Evolutionary conservation across 345 rosid genomes (phyloP).

Genomic region (Arabis hirsuta): DNA sequence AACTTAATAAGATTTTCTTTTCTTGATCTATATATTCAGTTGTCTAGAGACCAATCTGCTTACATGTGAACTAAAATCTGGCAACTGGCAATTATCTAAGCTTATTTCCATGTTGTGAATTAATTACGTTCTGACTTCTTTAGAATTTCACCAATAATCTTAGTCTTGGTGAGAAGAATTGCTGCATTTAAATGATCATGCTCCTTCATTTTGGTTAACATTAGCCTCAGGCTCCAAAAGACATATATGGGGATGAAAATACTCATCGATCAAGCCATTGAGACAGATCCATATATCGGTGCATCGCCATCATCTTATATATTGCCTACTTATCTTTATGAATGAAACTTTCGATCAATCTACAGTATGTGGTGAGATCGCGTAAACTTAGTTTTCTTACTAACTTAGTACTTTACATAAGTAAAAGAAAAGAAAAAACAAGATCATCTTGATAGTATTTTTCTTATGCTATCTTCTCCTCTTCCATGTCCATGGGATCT

Average conservation of each 20-base stretch:
- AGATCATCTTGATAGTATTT: conserved; percentile 3
- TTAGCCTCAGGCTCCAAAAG: conserved; percentile 12
- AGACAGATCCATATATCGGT: not conserved
- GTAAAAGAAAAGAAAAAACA: not conserved
- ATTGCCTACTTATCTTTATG: not conserved
- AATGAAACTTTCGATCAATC: not conserved
- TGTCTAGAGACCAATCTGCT: conserved; percentile 17
- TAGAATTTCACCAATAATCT: conserved; percentile 20
- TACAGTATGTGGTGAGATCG: not conserved
- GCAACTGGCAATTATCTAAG: conserved; percentile 27
- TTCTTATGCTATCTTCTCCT: conserved; percentile 23
- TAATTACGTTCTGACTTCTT: not conserved
- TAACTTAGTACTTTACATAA: not conserved
- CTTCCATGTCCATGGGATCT: conserved; percentile 37
- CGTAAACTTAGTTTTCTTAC: not conserved
- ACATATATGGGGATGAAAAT: not conserved
- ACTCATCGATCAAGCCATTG: conserved; percentile 2
- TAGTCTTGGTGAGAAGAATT: conserved; percentile 8
- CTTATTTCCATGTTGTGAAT: conserved; percentile 14
- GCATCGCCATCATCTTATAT: too few relatives aligned
- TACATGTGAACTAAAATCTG: conserved; percentile 25
- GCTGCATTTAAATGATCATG: conserved; percentile 11
- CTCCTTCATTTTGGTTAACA: conserved; percentile 15
- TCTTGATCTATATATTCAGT: not conserved
- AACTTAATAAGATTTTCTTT: not conserved